Base-by-base conservation (phyloP, 2,329 filamentous ascomycete species). In the Diaporthe sp. region DNA sequence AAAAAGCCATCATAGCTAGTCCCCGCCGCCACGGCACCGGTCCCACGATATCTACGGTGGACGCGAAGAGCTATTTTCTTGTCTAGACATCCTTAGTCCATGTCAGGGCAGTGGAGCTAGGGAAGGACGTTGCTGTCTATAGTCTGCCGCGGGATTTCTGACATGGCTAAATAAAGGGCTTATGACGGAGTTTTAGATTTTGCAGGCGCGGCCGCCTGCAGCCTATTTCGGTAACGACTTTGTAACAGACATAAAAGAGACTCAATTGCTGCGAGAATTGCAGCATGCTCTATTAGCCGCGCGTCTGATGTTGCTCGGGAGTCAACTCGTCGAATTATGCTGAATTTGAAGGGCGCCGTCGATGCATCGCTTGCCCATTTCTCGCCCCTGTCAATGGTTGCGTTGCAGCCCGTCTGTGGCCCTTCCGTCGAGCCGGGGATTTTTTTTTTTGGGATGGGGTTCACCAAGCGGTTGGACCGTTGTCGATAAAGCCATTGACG, bases 361-460 rank as follows among this genome's bases (percentile, higher is more conserved):
- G 45, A 68, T 54, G 72, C 60, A 74, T 74, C 72, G 72, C 60
- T 57, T 76, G 19, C 67, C 38, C 35, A 47, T 61, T 74, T 42
- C 13, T 28, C 17, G 61, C 58, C 57, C 58, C 47, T 58, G 68
- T 22, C 38, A 45, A 67, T 52, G 54, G 45, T 52, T 33, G 28
- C 52, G 52, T 58, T 72, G 70, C 61, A 73, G 61, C 40, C 47
- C 73, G 52, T 45, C 22, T 4, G 47, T 60, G 58, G 38, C 58
- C 33, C 33, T 47, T 72, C 73, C 58, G 60, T 42, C 50, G 40
- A 64, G 69, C 69, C 73, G 69, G 69, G 67, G 28, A 47, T 38
- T 58, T 50, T 40, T 52, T 42, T 47, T 72, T 66, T 75, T 38
- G 72, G 72, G 72, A 64, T 69, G 54, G 28, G 57, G 73, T 45